phyloP scores from a whole-genome alignment of 1,284 basidiomycete species.

The Blastosporella zonata region DNA sequence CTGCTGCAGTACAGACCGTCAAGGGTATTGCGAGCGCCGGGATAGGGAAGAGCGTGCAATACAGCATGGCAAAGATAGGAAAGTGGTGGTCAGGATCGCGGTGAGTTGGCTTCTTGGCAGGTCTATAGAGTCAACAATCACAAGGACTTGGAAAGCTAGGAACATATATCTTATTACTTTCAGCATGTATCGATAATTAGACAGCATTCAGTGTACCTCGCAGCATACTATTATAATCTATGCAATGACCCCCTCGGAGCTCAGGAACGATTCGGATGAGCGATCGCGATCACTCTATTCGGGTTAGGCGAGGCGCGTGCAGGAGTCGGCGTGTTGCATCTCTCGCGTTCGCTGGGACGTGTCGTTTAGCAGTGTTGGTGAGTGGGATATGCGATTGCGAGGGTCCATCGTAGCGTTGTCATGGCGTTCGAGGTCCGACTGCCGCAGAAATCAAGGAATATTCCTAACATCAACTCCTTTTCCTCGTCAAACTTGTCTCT shows the following conservation, averaged over 20 bases:
- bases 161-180: constrained; percentile 9
- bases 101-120: constrained; percentile 11
- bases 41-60: constrained; percentile 73
- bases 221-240: constrained; percentile 6
- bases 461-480: constrained; percentile 4
- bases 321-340: background rate
- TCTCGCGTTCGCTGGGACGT: background rate
- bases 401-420: constrained; percentile 13
- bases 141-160: constrained; percentile 12
- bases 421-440: constrained; percentile 21
- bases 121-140: constrained; percentile 4
- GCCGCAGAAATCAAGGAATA: constrained; percentile 7
- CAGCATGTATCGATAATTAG: constrained; percentile 16
- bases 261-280: constrained; percentile 9
- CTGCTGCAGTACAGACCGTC: constrained; percentile 80
- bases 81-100: constrained; percentile 73
- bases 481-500: background rate
- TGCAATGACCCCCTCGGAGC: background rate
- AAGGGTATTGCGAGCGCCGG: constrained; percentile 90
- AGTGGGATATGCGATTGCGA: background rate
- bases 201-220: constrained; percentile 10
- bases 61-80: constrained; percentile 71
- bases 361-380: background rate
- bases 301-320: constrained; percentile 3
- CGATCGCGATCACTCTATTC: constrained; percentile 7